phyloP scores from a whole-genome alignment of 73 alveolate genomes.

The Symbiodinium natans region DNA sequence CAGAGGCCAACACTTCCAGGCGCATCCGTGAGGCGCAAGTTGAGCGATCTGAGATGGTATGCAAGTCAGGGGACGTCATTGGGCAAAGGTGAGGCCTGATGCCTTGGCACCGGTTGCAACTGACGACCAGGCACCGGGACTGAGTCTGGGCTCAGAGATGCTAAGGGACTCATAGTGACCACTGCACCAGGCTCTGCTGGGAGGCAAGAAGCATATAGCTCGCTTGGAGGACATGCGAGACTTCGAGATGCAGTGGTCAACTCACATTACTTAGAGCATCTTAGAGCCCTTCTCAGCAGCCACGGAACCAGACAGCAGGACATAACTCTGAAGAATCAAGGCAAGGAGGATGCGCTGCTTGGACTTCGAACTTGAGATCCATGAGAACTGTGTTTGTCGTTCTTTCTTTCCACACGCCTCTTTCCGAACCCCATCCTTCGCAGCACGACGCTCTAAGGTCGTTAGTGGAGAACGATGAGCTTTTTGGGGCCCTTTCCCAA shows the following conservation, averaged over 20 bases:
- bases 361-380: too few species aligned
- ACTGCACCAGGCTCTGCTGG: conserved; percentile 18
- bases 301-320: neutral
- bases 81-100: neutral
- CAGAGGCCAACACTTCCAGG: neutral
- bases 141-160: neutral
- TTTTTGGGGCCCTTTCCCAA: conserved; percentile 47
- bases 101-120: neutral
- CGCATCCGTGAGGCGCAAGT: neutral
- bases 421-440: too few species aligned
- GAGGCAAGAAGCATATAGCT: conserved; percentile 72
- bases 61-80: too few species aligned
- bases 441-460: conserved; percentile 36
- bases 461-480: conserved; percentile 34
- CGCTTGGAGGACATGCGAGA: conserved; percentile 54
- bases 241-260: too few species aligned
- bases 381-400: too few species aligned
- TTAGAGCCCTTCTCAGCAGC: too few species aligned
- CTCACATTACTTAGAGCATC: too few species aligned
- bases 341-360: neutral
- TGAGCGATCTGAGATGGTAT: too few species aligned
- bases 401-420: too few species aligned
- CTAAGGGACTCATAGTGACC: neutral
- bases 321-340: conserved; percentile 44
- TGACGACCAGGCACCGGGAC: neutral